Evolutionary conservation across 305 asterid species (phyloP), one percentile per base, ranked within the genome.

Genomic region (Solanum aculeatissimum): DNA sequence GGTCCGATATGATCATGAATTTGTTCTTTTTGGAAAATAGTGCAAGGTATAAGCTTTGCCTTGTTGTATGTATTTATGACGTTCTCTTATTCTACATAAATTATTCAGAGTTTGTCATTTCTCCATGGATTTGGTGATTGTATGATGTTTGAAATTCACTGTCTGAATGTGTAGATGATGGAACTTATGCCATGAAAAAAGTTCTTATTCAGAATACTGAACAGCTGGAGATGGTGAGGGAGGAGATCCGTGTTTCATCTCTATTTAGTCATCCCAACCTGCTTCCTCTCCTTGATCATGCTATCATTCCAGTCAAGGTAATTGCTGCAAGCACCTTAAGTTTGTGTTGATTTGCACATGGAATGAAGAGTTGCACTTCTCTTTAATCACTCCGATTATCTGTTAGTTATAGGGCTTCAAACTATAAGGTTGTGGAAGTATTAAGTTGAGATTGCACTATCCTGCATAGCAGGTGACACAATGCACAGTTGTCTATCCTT

Each of bases 171-270:
- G 89, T 90, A 97, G 98, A 85, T 79, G 98, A 97, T 87, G 99
- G 99, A 81, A 95, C 98, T 45, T 97, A 97, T 88, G 98, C 98
- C 14, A 93, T 97, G 98, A 97, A 97, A 93, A 97, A 94, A 90
- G 98, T 95, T 89, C 95, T 97, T 71, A 95, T 97, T 89, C 98
- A 93, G 90, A 95, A 85, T 84, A 88, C 84, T 57, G 98, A 97
- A 88, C 98, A 97, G 51, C 89, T 97, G 90, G 98, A 94, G 86
- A 84, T 94, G 90, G 99, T 95, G 87, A 92, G 91, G 85, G 98
- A 95, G 86, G 98, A 97, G 92, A 95, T 97, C 25, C 95, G 92
- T 43, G 95, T 95, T 84, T 95, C 97, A 3, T 93, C 98, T 81
- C 95, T 89, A 89, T 97, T 97, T 91, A 93, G 83, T 88, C 98